A percentile compares a stretch with the other conserved stretches of the same genome.
Conservation (phyloP, 2,329 filamentous ascomycete species). For the Pseudophaeomoniella oleicola region DNA sequence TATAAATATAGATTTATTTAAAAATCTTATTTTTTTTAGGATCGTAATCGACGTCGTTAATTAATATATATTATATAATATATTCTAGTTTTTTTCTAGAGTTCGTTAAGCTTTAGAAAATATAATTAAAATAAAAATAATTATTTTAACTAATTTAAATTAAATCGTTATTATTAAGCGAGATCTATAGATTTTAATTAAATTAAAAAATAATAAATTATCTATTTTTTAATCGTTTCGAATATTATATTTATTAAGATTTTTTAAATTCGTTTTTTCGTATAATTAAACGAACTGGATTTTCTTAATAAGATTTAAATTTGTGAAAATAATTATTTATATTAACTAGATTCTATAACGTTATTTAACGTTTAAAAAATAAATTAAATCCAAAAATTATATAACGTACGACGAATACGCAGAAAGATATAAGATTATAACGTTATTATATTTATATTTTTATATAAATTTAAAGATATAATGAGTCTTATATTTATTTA, state of each 20-base stretch:
- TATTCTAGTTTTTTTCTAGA: neutral
- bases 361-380: slow-evolving; percentile 7
- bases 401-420: slow-evolving; percentile 13
- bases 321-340: neutral
- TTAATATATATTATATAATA: neutral
- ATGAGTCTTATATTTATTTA: slow-evolving; percentile 9
- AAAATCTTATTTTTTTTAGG: neutral
- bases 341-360: neutral
- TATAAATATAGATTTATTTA: neutral
- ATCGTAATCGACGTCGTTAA: neutral
- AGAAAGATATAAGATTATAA: slow-evolving; percentile 9
- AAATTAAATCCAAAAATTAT: slow-evolving; percentile 10
- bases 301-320: neutral
- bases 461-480: slow-evolving; percentile 9
- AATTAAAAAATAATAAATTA: neutral
- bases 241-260: neutral
- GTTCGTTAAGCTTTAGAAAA: neutral
- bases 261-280: neutral
- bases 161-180: neutral
- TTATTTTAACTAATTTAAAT: neutral
- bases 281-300: neutral
- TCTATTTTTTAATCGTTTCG: neutral
- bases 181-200: slow-evolving; percentile 1
- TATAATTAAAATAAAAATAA: neutral
- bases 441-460: slow-evolving; percentile 6